Evolutionary conservation across 495 filamentous ascomycete genomes (phyloP).

Genomic region (Xylaria castorea): DNA sequence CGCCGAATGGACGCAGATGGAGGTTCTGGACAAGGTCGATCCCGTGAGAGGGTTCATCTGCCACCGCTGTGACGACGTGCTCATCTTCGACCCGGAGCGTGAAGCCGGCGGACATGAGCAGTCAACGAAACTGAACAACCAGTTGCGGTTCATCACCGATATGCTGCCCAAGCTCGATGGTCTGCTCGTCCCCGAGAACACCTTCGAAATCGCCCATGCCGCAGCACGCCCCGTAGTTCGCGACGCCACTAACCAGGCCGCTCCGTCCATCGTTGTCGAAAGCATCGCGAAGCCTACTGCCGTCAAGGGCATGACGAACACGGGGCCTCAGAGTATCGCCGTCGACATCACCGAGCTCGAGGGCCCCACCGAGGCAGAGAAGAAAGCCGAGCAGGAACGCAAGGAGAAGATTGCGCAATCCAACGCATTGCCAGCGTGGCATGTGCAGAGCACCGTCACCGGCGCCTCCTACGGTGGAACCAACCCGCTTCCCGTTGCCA

Average conservation of each 20-base stretch:
- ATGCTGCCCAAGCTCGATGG: conserved; percentile 86
- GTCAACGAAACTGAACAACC: conserved; percentile 82
- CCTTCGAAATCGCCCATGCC: conserved; percentile 77
- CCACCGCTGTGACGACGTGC: conserved; percentile 74
- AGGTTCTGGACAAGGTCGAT: conserved; percentile 76
- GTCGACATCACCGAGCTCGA: conserved; percentile 77
- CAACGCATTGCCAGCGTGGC: conserved; percentile 89
- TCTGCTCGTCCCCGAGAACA: conserved; percentile 81
- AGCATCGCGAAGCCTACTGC: conserved; percentile 61
- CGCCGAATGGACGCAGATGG: conserved; percentile 82
- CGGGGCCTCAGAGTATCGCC: conserved; percentile 72
- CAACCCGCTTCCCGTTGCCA: conserved; percentile 54
- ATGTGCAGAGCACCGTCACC: conserved; percentile 81
- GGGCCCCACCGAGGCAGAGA: conserved; percentile 77
- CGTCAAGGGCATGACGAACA: conserved; percentile 73
- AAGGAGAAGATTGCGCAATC: conserved; percentile 79
- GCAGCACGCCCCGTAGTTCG: conserved; percentile 65
- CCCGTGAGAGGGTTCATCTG: conserved; percentile 75
- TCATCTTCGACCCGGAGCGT: conserved; percentile 72
- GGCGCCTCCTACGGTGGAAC: conserved; percentile 46
- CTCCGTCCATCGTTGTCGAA: conserved; percentile 60
- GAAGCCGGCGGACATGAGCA: conserved; percentile 80
- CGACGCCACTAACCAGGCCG: conserved; percentile 65
- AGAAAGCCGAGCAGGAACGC: conserved; percentile 71
- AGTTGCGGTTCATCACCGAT: conserved; percentile 83